Evolutionary conservation across 2,329 filamentous ascomycete species (phyloP).

Genomic region (Juglanconis sp.): DNA sequence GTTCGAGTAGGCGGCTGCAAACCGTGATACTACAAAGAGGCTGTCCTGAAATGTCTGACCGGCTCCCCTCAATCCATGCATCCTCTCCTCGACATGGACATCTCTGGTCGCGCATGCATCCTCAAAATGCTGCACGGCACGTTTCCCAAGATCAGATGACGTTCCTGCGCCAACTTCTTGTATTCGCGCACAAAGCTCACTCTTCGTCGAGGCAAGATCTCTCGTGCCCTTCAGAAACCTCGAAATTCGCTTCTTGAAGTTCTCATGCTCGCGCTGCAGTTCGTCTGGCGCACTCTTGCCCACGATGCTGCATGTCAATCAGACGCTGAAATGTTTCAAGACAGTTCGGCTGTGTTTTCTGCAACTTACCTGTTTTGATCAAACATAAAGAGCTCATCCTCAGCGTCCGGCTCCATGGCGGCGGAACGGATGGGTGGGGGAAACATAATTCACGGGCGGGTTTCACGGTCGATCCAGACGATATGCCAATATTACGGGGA

Average conservation of each 20-base stretch:
- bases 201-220: neutral
- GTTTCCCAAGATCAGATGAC: neutral
- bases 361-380: neutral
- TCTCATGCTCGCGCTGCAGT: neutral
- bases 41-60: neutral
- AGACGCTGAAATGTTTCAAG: neutral
- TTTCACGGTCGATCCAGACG: no score
- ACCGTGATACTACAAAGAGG: neutral
- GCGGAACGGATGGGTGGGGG: no score
- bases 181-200: neutral
- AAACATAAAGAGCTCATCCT: no score
- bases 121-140: neutral
- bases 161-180: neutral
- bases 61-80: neutral
- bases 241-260: neutral
- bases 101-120: neutral
- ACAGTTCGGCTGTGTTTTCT: neutral
- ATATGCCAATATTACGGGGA: no score
- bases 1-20: constrained; percentile 2
- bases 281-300: neutral
- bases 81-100: neutral
- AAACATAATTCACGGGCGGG: no score
- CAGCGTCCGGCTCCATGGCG: no score
- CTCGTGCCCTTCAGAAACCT: neutral
- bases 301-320: neutral